Conservation (phyloP, 768 basidiomycete species). For the Lepiota subincarnata region DNA sequence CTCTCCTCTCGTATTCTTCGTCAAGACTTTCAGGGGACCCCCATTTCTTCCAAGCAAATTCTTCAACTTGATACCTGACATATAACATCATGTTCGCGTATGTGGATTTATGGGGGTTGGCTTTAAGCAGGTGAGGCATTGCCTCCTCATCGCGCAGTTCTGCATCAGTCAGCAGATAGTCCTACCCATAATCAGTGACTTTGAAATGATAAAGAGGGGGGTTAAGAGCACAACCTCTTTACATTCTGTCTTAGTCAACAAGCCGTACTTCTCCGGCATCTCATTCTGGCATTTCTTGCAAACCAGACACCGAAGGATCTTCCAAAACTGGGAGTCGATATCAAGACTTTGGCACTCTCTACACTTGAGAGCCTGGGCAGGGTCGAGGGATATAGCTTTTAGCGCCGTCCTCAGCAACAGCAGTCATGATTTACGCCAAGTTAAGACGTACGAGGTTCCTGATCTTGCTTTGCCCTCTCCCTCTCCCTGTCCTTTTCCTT, state of each 20-base stretch:
- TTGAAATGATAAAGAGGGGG: not conserved
- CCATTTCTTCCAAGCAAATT: conserved; percentile 98
- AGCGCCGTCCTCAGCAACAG: not conserved
- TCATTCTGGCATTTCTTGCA: conserved; percentile 91
- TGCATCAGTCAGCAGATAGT: conserved; percentile 82
- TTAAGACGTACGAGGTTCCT: conserved; percentile 62
- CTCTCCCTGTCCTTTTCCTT: conserved; percentile 82
- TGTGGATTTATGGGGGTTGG: conserved; percentile 92
- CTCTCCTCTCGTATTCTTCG: conserved; percentile 76
- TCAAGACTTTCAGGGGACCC: conserved; percentile 90
- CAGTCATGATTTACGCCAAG: not conserved
- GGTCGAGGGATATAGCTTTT: conserved; percentile 76
- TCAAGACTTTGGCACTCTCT: conserved; percentile 83
- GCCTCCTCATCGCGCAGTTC: conserved; percentile 90
- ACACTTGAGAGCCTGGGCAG: conserved; percentile 76
- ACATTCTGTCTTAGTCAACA: conserved; percentile 97
- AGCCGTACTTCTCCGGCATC: conserved; percentile 86
- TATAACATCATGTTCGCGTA: conserved; percentile 99
- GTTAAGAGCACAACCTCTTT: conserved; percentile 60
- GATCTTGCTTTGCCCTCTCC: conserved; percentile 67
- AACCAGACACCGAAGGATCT: conserved; percentile 79
- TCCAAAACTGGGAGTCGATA: conserved; percentile 78
- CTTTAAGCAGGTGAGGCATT: conserved; percentile 89
- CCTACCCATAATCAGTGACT: conserved; percentile 40
- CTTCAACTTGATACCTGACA: conserved; percentile 89